Evolutionary conservation across 805 yeast genomes (phyloP).

Genomic region (Starmerella kuoi): DNA sequence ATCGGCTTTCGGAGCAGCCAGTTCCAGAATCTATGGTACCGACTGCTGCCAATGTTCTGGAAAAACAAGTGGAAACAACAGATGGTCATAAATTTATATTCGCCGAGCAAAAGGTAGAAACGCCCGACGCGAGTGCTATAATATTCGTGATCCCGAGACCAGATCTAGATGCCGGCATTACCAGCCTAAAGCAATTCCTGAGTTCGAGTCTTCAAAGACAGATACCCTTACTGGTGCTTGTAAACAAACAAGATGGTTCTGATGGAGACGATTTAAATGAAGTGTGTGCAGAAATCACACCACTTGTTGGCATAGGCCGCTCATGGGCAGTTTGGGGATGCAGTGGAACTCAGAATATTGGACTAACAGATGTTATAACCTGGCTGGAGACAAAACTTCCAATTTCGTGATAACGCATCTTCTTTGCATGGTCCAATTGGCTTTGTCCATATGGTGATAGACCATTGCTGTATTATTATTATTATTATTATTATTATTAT

Average conservation of each 20-base stretch:
- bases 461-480: neutral
- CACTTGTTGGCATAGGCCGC: slow-evolving; percentile 11
- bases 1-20: slow-evolving; percentile 16
- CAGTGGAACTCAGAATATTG: slow-evolving; percentile 6
- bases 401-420: neutral
- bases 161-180: neutral
- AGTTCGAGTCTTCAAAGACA: neutral
- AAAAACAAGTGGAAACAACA: slow-evolving; percentile 8
- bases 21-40: slow-evolving; percentile 18
- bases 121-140: slow-evolving; percentile 13
- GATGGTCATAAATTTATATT: slow-evolving; percentile 10
- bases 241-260: slow-evolving; percentile 13
- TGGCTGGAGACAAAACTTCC: slow-evolving; percentile 17
- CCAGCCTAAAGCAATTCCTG: neutral
- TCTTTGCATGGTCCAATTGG: neutral
- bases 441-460: no score
- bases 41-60: slow-evolving; percentile 15
- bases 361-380: slow-evolving; percentile 2
- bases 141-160: slow-evolving; percentile 8
- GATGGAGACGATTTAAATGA: slow-evolving; percentile 27
- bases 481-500: no score
- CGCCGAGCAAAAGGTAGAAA: slow-evolving; percentile 15
- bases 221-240: slow-evolving; percentile 14
- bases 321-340: slow-evolving; percentile 17
- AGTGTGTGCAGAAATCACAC: slow-evolving; percentile 27